These are phyloP conservation scores for Kodamaea anthophila DNA, from an alignment of 1,139 yeast species.

Conservation along the genomic window DNA sequence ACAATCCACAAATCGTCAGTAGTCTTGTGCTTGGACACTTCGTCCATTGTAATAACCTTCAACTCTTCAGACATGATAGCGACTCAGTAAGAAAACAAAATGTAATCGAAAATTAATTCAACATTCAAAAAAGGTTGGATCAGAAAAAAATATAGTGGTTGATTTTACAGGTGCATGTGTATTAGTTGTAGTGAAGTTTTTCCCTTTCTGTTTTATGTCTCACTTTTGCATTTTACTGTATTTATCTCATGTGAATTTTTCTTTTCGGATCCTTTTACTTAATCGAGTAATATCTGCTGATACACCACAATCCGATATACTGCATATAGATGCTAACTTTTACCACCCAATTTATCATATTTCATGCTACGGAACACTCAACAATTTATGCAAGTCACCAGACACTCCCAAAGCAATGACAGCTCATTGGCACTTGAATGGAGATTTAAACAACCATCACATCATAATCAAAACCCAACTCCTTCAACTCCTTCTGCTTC, in stretches of 20 bases:
- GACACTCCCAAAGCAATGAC: no score
- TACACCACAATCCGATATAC: slow-evolving; percentile 1
- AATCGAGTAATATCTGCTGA: slow-evolving; percentile 5
- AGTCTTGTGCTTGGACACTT: slow-evolving; percentile 72
- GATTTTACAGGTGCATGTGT: slow-evolving; percentile 1
- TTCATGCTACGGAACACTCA: no score
- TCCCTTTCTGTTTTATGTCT: not conserved
- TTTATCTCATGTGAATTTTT: slow-evolving; percentile 3
- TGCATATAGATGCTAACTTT: not conserved
- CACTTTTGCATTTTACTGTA: not conserved
- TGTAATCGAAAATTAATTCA: slow-evolving; percentile 1
- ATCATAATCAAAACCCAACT: slow-evolving; percentile 50
- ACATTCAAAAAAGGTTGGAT: no score
- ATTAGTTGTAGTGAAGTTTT: not conserved
- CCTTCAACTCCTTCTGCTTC: slow-evolving; percentile 43
- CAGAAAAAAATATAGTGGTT: no score
- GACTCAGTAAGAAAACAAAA: slow-evolving; percentile 1
- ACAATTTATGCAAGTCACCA: slow-evolving; percentile 1
- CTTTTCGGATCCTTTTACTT: slow-evolving; percentile 4
- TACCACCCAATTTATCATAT: no score
- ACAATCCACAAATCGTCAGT: slow-evolving; percentile 85
- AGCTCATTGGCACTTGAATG: no score
- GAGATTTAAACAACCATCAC: slow-evolving; percentile 13
- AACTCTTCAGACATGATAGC: slow-evolving; percentile 15
- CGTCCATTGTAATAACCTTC: slow-evolving; percentile 42